Base-by-base conservation (phyloP, 371 early-diverging fungal genomes). In the Lichtheimia corymbifera region DNA sequence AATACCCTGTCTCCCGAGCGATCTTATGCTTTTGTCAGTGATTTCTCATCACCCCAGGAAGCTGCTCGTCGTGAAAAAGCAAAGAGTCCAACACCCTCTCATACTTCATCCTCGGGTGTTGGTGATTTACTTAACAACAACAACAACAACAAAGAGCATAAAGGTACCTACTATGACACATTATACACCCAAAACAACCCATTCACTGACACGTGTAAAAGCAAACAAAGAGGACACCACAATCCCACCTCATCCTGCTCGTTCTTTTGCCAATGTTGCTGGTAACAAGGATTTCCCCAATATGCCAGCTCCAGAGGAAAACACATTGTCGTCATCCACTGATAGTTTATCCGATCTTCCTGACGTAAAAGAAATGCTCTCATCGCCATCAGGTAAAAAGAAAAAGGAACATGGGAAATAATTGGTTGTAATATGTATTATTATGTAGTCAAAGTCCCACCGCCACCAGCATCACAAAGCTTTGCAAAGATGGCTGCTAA, bases 401-500 rank as follows among this genome's bases (percentile, higher is more conserved):
- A n/a, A 6, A 25, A 47, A 24, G 4, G 20, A 9, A 47, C 20
- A 25, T 7, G 27, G 14, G 2, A 7, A 22, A 50, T 25, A 22
- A 52, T 20, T 20, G 4, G 22, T 15, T 2, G 13, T 35, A 11
- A 40, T 40, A n/a, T n/a, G 5, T 2, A 4, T 24, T 22, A 24
- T 44, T 14, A 15, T 59, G 7, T 35, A 58, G 72, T 78, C n/a
- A 65, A 70, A 47, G 64, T 76, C 4, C 72, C 76, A 24, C 74
- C 71, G 24, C 69, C 71, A 2, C 76, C 76, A 27, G 52, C 71
- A 3, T 50, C 71, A 15, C 62, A 71, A 35, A 71, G 72, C 25
- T 79, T 79, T 64, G 76, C 79, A 14, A 76, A 73, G 50, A 58
- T 72, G 5, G 79, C 76, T 41, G 70, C 79, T 25, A 75, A 73